A percentile compares a stretch with the other conserved stretches of the same genome.
phyloP scores from a whole-genome alignment of 208 protist species.

The Leishmania amazonensis region DNA sequence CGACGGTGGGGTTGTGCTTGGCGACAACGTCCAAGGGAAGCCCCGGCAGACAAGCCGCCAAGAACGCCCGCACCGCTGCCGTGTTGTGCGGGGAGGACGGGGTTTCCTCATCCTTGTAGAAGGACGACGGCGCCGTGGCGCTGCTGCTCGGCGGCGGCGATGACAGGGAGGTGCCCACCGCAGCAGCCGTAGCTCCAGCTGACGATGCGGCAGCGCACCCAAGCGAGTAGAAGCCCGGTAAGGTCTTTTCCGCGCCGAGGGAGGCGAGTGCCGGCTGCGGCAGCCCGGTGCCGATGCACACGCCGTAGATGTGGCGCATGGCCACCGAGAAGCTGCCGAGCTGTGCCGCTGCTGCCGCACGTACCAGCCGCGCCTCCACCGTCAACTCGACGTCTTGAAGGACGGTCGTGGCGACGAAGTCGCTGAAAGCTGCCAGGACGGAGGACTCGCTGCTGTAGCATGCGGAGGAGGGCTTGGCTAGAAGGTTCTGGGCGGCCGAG shows the following conservation, averaged over 20 bases:
- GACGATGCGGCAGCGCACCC: conserved; percentile 13
- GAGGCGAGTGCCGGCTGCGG: conserved; percentile 35
- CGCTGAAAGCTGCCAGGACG: conserved; percentile 46
- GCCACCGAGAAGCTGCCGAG: conserved; percentile 60
- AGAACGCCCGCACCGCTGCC: conserved; percentile 25
- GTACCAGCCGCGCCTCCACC: conserved; percentile 65
- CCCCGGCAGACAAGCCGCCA: conserved; percentile 29
- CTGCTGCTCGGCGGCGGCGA: neutral
- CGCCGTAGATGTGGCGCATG: conserved; percentile 52
- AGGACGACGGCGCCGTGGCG: conserved; percentile 4
- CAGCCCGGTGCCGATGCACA: conserved; percentile 58
- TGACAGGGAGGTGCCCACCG: neutral
- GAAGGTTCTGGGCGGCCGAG: conserved; percentile 55
- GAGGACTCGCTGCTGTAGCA: conserved; percentile 52
- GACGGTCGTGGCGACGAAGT: conserved; percentile 62
- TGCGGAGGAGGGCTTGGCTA: conserved; percentile 24
- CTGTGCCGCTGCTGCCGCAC: conserved; percentile 59
- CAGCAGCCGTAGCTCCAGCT: neutral
- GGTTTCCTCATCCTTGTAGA: conserved; percentile 29
- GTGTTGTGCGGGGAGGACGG: conserved; percentile 32
- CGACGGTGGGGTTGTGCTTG: conserved; percentile 6
- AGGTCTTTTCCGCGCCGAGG: conserved; percentile 11
- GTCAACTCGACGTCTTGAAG: conserved; percentile 44
- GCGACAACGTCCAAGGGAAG: conserved; percentile 11
- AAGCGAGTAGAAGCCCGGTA: conserved; percentile 32